These are phyloP conservation scores for Pyropia yezoensis DNA, from an alignment of 23 red algal species.

Conservation along the genomic window DNA sequence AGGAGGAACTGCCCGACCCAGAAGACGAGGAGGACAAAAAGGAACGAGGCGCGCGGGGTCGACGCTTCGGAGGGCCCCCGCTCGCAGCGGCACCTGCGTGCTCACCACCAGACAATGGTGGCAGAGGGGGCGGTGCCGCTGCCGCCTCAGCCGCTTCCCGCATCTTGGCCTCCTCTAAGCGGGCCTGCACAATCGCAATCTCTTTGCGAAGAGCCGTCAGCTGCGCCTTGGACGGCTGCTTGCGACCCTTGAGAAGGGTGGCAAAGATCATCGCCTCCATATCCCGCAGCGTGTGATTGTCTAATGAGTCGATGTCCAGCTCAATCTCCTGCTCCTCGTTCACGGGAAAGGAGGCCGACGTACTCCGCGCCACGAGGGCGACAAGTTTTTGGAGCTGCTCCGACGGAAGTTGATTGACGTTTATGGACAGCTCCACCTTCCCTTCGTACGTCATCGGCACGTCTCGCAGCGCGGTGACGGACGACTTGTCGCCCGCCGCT, in stretches of 20 bases:
- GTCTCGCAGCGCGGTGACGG: constrained; percentile 26
- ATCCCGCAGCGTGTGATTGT: constrained; percentile 67
- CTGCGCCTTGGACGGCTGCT: constrained; percentile 2
- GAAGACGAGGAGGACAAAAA: too few relatives aligned
- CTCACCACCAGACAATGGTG: too few relatives aligned
- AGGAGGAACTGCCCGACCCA: too few relatives aligned
- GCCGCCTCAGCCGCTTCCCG: too few relatives aligned
- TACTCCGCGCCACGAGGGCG: constrained; percentile 40
- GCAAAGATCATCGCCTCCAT: constrained; percentile 75
- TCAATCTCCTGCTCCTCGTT: constrained; percentile 87
- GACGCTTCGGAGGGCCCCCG: too few relatives aligned
- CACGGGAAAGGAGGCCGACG: constrained; percentile 46
- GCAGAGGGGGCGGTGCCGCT: too few relatives aligned
- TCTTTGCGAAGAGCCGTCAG: too few relatives aligned
- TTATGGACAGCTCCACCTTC: constrained; percentile 51
- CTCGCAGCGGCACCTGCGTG: too few relatives aligned
- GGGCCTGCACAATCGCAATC: too few relatives aligned
- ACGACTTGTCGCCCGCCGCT: constrained; percentile 16
- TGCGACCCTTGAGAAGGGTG: constrained; percentile 45
- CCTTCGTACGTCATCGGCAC: constrained; percentile 75
- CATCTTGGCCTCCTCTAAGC: too few relatives aligned
- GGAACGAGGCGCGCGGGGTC: too few relatives aligned
- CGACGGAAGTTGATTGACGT: constrained; percentile 44
- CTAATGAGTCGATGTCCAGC: constrained; percentile 78
- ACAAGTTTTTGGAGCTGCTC: constrained; percentile 73